Base-by-base conservation (phyloP, 1,284 basidiomycete species). In the Ceratobasidium sp. region DNA sequence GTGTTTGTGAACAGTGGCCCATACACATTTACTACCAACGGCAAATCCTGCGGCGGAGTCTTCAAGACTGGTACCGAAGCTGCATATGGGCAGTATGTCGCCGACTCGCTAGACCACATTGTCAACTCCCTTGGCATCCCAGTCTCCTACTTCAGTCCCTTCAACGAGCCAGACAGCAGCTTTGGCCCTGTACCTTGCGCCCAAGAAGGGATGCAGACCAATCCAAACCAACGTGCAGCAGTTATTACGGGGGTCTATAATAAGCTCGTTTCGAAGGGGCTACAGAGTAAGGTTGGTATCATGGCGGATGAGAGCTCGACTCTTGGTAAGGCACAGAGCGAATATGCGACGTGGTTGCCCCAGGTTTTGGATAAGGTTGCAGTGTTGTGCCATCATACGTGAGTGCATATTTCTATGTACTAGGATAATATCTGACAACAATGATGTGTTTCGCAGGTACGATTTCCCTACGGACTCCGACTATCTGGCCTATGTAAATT, bases 161-260 rank as follows among this genome's bases (percentile, higher is more conserved):
- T 82, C 80, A 82, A 82, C 56, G 79, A 79, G 57, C 76, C 77
- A 31, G 78, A 79, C 53, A 75, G 57, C 50, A 76, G 64, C 65
- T 75, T 73, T 63, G 53, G 75, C 27, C 71, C 56, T 11, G 76
- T 77, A 1, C 76, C 66, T n/a, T 82, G 81, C 69, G 78, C 79
- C 19, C 81, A 82, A 72, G 81, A 82, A 73, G 81, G 81, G 24
- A 82, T 82, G 81, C 75, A 79, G 54, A 80, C 81, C 62, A 79
- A 78, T 19, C 79, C 80, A 3, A 56, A 76, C 48, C 80, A 81
- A 71, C 80, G 80, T 54, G 80, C 79, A 14, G 66, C 78, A 17
- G 79, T 81, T 33, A 77, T 81, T 44, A 79, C 77, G 47, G 76
- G 78, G 33, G 75, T 81, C 6, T 77, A 79, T 15, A 50, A 76